phyloP scores from a whole-genome alignment of 78 protist species.

The Dictyostelium brefeldianum region DNA sequence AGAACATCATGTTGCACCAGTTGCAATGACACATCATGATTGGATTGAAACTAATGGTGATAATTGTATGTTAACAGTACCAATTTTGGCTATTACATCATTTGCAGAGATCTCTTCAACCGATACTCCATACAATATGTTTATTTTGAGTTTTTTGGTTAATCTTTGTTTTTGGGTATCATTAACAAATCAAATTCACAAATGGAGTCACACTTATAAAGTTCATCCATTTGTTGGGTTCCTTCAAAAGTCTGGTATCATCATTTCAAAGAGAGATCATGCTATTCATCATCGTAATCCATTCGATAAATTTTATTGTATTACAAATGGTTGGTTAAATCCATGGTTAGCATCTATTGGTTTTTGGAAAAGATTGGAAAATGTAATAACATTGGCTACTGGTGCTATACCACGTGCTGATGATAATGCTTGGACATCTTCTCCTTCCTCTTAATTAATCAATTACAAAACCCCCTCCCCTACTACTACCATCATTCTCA shows the following conservation, averaged over 20 bases:
- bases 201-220: conserved; percentile 83
- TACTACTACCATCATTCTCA: too few species aligned
- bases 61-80: conserved; percentile 83
- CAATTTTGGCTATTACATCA: conserved; percentile 48
- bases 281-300: conserved; percentile 84
- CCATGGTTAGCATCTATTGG: conserved; percentile 81
- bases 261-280: conserved; percentile 86
- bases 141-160: conserved; percentile 52
- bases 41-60: conserved; percentile 91
- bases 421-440: conserved; percentile 81
- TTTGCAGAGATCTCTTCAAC: background rate
- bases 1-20: conserved; percentile 91
- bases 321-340: conserved; percentile 92
- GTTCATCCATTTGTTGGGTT: conserved; percentile 47
- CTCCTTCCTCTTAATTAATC: too few species aligned
- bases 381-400: conserved; percentile 58
- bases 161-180: conserved; percentile 65
- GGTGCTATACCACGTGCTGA: conserved; percentile 86
- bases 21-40: conserved; percentile 85
- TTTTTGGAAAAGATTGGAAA: conserved; percentile 86
- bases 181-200: conserved; percentile 90
- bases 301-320: conserved; percentile 87
- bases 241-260: conserved; percentile 68
- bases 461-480: too few species aligned
- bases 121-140: conserved; percentile 25